Percentiles rank a stretch among this genome's conserved stretches.
These are phyloP conservation scores for Pleodorina starrii DNA, from an alignment of 139 green algal species.

Conservation along the genomic window DNA sequence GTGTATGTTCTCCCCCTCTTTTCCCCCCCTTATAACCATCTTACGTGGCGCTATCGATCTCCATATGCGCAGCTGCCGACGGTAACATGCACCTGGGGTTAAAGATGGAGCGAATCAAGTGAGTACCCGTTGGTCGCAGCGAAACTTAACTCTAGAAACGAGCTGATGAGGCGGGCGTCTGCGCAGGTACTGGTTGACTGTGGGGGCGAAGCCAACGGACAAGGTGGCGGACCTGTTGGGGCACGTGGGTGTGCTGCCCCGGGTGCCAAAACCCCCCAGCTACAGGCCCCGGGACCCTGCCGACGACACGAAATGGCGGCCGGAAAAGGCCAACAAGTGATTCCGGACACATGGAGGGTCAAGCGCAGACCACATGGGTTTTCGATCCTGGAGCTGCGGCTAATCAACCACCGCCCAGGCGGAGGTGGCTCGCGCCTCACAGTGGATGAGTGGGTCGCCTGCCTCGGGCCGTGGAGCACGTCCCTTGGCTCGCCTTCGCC, in stretches of 20 bases:
- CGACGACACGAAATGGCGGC: slow-evolving; percentile 53
- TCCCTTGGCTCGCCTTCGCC: too few relatives aligned
- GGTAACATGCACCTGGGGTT: slow-evolving; percentile 90
- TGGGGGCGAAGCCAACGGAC: slow-evolving; percentile 84
- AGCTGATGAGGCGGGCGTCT: background rate
- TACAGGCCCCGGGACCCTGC: slow-evolving; percentile 40
- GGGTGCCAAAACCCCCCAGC: slow-evolving; percentile 55
- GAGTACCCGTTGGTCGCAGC: background rate
- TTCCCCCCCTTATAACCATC: too few relatives aligned
- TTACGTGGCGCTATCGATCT: too few relatives aligned
- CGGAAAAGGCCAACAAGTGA: background rate
- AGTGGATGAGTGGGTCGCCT: too few relatives aligned
- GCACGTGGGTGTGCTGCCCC: slow-evolving; percentile 79
- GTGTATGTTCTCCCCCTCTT: background rate
- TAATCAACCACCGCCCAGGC: too few relatives aligned
- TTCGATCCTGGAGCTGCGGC: too few relatives aligned
- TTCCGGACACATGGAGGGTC: background rate
- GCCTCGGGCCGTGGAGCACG: too few relatives aligned
- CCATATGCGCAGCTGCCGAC: slow-evolving; percentile 73
- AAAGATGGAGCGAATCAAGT: slow-evolving; percentile 86
- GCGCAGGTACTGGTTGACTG: slow-evolving; percentile 88
- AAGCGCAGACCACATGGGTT: too few relatives aligned
- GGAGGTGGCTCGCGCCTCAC: too few relatives aligned
- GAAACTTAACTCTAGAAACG: too few relatives aligned
- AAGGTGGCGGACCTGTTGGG: slow-evolving; percentile 83